These are phyloP conservation scores for Didymella pomorum DNA, from an alignment of 2,329 filamentous ascomycete genomes.

Conservation along the genomic window DNA sequence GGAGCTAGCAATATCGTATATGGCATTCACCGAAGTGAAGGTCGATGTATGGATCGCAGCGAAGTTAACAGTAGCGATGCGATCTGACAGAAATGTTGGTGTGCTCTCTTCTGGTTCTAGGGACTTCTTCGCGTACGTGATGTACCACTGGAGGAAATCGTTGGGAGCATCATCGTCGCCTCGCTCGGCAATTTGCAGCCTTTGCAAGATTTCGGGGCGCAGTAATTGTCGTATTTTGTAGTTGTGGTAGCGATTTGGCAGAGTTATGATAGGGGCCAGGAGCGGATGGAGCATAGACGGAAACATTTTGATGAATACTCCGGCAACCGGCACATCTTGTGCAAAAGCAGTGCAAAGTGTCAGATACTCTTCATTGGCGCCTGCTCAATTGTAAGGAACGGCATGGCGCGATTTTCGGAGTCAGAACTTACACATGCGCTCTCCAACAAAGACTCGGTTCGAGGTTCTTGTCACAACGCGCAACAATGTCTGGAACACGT, in stretches of 20 bases:
- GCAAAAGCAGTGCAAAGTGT: constrained; percentile 1
- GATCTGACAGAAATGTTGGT: neutral
- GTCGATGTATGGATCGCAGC: constrained; percentile 3
- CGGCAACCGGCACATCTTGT: neutral
- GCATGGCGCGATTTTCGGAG: neutral
- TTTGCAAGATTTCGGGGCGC: constrained; percentile 3
- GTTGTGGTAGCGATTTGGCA: constrained; percentile 10
- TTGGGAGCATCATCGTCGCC: constrained; percentile 2
- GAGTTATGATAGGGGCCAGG: constrained; percentile 3
- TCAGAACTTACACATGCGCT: neutral
- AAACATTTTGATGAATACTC: neutral
- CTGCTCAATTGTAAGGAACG: neutral
- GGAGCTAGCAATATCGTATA: constrained; percentile 6
- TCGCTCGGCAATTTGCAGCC: constrained; percentile 1
- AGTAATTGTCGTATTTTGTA: constrained; percentile 2
- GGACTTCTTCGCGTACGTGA: constrained; percentile 1
- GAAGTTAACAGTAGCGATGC: constrained; percentile 7
- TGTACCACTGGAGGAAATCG: constrained; percentile 5
- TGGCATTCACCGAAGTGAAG: constrained; percentile 4
- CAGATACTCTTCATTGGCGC: constrained; percentile 1
- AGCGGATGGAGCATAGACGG: neutral
- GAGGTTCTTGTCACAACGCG: constrained; percentile 5
- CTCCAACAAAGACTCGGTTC: constrained; percentile 1
- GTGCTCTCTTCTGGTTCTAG: constrained; percentile 6
- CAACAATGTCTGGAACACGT: constrained; percentile 5